These are phyloP conservation scores for Collybia mongolica DNA, from an alignment of 768 basidiomycete species.

Conservation along the genomic window DNA sequence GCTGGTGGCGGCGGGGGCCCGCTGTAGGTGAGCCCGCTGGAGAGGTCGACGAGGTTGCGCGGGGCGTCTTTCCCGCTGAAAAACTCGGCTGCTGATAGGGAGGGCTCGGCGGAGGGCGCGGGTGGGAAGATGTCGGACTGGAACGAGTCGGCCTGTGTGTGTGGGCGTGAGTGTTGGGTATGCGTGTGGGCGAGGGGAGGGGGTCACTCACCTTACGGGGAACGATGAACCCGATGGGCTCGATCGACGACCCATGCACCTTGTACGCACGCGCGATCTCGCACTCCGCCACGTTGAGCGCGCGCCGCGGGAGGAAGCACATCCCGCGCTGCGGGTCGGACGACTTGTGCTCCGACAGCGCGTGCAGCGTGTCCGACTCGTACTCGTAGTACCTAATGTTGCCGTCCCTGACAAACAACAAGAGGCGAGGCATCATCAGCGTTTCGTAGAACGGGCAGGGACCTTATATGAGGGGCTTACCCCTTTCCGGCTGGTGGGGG, in stretches of 20 bases:
- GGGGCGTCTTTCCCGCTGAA: conserved; percentile 80
- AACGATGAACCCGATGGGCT: conserved; percentile 94
- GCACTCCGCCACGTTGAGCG: conserved; percentile 85
- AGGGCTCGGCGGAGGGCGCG: conserved; percentile 78
- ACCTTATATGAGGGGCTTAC: conserved; percentile 33
- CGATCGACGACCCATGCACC: conserved; percentile 67
- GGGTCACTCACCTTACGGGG: conserved; percentile 74
- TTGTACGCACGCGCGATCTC: conserved; percentile 97
- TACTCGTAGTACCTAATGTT: conserved; percentile 98
- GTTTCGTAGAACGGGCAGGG: no score
- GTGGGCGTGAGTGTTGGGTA: conserved; percentile 2
- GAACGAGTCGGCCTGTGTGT: conserved; percentile 81
- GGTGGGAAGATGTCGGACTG: conserved; percentile 97
- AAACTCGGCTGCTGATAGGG: conserved; percentile 81
- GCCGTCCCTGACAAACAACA: conserved; percentile 79
- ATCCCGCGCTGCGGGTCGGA: conserved; percentile 94
- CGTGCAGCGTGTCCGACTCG: conserved; percentile 78
- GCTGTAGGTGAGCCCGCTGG: conserved; percentile 49
- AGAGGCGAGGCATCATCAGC: no score
- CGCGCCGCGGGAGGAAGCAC: conserved; percentile 93
- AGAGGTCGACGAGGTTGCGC: conserved; percentile 80
- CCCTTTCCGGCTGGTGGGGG: conserved; percentile 75
- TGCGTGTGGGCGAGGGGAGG: neutral
- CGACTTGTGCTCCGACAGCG: conserved; percentile 83
- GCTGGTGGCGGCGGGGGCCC: conserved; percentile 25